Conservation (phyloP, 495 filamentous ascomycete genomes). For the Sporormia fimetaria region DNA sequence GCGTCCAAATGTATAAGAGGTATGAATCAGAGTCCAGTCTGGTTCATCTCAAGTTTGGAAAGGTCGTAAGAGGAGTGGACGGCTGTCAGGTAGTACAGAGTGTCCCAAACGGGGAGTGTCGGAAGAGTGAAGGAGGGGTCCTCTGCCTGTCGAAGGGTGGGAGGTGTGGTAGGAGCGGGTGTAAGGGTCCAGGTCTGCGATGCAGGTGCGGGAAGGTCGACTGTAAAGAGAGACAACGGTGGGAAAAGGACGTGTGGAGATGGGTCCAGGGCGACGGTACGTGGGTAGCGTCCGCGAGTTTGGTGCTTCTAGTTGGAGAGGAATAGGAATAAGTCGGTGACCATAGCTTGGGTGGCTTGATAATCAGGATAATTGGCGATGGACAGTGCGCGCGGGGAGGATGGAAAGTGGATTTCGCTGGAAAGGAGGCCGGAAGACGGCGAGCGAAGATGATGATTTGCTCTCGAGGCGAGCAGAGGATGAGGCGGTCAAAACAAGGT, state of each 20-base stretch:
- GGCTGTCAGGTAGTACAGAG: constrained; percentile 7
- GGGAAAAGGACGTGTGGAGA: constrained; percentile 27
- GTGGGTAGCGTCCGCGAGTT: constrained; percentile 22
- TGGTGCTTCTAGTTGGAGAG: constrained; percentile 21
- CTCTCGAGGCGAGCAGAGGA: constrained; percentile 2
- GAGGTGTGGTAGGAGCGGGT: constrained; percentile 20
- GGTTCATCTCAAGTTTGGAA: constrained; percentile 16
- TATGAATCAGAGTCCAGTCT: not conserved
- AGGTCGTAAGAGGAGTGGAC: constrained; percentile 1
- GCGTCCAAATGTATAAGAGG: not conserved
- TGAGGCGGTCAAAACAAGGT: constrained; percentile 16
- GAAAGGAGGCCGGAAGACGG: constrained; percentile 15
- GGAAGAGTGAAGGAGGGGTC: constrained; percentile 4
- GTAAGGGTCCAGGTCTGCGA: constrained; percentile 29
- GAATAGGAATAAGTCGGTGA: constrained; percentile 25
- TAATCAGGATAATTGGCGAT: constrained; percentile 15
- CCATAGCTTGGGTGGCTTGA: constrained; percentile 28
- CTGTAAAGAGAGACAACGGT: constrained; percentile 25
- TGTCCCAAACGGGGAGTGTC: constrained; percentile 5
- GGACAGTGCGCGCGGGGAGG: constrained; percentile 24
- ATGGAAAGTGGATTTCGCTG: constrained; percentile 10
- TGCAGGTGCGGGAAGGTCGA: constrained; percentile 19
- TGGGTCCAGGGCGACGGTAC: constrained; percentile 28
- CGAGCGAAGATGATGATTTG: constrained; percentile 3
- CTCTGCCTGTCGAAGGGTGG: constrained; percentile 21